Conservation (phyloP, 371 early-diverging fungal species). For the Zychaea mexicana region DNA sequence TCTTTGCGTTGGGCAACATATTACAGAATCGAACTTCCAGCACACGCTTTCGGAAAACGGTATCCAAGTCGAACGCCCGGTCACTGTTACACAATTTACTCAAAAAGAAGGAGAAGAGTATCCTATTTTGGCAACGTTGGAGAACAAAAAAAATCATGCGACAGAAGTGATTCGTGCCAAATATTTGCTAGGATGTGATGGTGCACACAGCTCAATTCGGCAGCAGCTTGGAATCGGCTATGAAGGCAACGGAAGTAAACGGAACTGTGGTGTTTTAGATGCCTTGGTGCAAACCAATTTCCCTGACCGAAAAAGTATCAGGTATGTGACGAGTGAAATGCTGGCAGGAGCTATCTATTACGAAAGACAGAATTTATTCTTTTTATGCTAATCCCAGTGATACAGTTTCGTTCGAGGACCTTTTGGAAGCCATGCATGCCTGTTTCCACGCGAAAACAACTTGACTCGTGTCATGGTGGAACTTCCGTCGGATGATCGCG, state of each 20-base stretch:
- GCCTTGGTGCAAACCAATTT: constrained; percentile 43
- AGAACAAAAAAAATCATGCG: constrained; percentile 25
- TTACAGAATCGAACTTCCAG: constrained; percentile 44
- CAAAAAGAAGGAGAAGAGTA: constrained; percentile 15
- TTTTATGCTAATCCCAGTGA: too few species aligned
- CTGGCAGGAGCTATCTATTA: too few species aligned
- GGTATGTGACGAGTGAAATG: constrained; percentile 18
- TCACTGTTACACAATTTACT: constrained; percentile 26
- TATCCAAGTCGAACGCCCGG: constrained; percentile 41
- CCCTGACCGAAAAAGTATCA: constrained; percentile 37
- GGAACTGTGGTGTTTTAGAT: constrained; percentile 42
- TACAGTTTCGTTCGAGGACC: constrained; percentile 6
- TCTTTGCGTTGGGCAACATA: constrained; percentile 48
- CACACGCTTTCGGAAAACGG: constrained; percentile 27
- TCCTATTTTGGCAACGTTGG: constrained; percentile 33
- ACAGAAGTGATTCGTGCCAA: constrained; percentile 32
- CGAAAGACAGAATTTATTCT: not conserved
- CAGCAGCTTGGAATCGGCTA: constrained; percentile 31
- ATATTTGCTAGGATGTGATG: constrained; percentile 46
- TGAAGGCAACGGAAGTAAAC: constrained; percentile 40
- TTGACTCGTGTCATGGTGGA: constrained; percentile 46
- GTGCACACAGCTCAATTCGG: constrained; percentile 44
- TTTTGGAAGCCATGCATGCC: constrained; percentile 10
- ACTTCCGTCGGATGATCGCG: constrained; percentile 28
- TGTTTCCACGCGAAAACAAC: constrained; percentile 47